Conservation (phyloP, 2,329 filamentous ascomycete species). For the Pseudogymnoascus sp. region DNA sequence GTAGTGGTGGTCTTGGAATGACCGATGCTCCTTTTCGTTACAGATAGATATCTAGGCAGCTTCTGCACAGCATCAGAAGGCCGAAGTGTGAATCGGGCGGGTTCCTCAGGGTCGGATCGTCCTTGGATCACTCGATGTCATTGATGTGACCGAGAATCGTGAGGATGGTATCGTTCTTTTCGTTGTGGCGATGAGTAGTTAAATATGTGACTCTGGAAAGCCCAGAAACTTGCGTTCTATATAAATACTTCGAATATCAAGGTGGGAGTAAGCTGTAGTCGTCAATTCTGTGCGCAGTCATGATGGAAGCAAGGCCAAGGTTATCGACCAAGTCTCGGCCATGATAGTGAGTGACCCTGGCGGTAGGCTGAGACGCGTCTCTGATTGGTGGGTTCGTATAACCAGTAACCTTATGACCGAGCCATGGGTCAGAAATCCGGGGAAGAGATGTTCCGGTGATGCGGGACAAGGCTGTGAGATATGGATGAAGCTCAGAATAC, state of each 20-base stretch:
- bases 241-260: neutral
- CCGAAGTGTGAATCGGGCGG: neutral
- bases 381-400: neutral
- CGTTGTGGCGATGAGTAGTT: neutral
- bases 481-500: neutral
- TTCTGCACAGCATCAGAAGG: neutral
- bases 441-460: conserved; percentile 5
- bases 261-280: neutral
- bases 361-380: neutral
- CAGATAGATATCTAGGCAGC: neutral
- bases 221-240: neutral
- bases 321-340: neutral
- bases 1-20: neutral
- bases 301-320: neutral
- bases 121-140: neutral
- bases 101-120: neutral
- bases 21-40: neutral
- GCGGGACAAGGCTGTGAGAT: conserved; percentile 7
- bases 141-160: neutral
- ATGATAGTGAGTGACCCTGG: conserved; percentile 5
- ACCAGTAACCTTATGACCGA: neutral
- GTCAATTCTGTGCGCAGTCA: neutral
- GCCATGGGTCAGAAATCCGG: neutral
- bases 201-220: neutral
- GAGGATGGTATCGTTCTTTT: neutral